Evolutionary conservation across 306 rosid species (phyloP).

Genomic region (Trichosanthes cucumerina): DNA sequence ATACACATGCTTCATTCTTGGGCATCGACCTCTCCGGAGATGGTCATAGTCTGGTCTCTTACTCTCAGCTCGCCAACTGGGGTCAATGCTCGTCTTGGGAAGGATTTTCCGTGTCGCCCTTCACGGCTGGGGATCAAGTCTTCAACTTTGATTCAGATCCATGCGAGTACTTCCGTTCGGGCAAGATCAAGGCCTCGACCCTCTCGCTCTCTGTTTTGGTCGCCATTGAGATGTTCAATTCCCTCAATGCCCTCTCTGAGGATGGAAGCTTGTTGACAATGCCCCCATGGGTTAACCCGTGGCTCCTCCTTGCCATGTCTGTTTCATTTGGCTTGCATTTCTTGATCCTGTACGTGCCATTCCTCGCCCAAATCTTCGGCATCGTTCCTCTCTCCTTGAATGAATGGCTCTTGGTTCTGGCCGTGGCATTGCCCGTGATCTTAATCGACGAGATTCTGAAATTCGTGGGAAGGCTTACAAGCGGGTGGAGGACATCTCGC

Average conservation of each 20-base stretch:
- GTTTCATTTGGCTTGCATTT: conserved; percentile 83
- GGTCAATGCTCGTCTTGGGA: conserved; percentile 67
- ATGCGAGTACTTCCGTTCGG: conserved; percentile 65
- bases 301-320: conserved; percentile 93
- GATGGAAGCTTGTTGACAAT: conserved; percentile 78
- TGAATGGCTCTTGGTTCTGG: conserved; percentile 36
- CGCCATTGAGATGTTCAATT: conserved; percentile 94
- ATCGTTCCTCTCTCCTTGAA: conserved; percentile 63
- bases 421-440: conserved; percentile 28
- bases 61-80: conserved; percentile 88
- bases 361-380: conserved; percentile 67
- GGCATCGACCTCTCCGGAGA: conserved; percentile 83
- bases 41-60: conserved; percentile 77
- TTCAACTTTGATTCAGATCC: conserved; percentile 42
- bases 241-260: conserved; percentile 71
- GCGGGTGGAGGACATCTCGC: conserved; percentile 20
- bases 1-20: conserved; percentile 62
- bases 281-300: conserved; percentile 99
- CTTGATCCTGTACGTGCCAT: conserved; percentile 78
- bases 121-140: conserved; percentile 57
- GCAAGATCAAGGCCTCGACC: conserved; percentile 82
- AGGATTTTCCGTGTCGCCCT: conserved; percentile 69
- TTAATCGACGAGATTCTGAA: conserved; percentile 32
- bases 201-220: conserved; percentile 89
- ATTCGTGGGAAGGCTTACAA: conserved; percentile 31